Evolutionary conservation across 345 rosid species (phyloP).

Genomic region (Brassica carinata): DNA sequence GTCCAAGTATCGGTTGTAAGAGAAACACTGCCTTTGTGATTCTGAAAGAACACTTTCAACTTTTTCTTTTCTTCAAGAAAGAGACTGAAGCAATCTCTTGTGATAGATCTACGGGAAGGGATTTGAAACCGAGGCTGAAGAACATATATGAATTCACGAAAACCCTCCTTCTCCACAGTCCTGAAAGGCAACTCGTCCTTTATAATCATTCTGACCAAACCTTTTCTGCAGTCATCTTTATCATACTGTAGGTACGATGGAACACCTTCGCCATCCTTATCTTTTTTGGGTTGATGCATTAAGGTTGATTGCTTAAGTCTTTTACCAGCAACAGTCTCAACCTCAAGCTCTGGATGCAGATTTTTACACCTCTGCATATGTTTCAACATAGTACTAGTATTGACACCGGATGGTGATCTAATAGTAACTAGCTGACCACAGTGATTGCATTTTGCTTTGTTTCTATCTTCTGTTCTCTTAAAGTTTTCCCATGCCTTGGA

Average conservation of each 20-base stretch:
- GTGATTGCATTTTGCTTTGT: no score
- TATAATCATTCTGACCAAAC: background rate
- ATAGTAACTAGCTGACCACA: no score
- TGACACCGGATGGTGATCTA: background rate
- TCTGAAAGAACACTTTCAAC: background rate
- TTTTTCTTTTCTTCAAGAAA: background rate
- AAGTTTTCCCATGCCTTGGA: no score
- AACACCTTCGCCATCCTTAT: background rate
- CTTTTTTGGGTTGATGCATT: background rate
- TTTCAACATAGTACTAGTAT: background rate
- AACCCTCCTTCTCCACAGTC: background rate
- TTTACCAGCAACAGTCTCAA: background rate
- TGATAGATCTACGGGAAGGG: background rate
- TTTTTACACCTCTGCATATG: background rate
- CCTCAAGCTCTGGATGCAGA: background rate
- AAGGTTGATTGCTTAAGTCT: background rate
- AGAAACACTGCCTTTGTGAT: slow-evolving; percentile 1
- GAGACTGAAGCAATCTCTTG: slow-evolving; percentile 1
- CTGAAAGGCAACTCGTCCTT: background rate
- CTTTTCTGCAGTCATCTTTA: background rate
- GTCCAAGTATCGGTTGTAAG: slow-evolving; percentile 16
- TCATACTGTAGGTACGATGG: background rate
- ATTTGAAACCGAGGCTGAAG: background rate
- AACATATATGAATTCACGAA: background rate
- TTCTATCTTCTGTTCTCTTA: no score